phyloP scores from a whole-genome alignment of 2,329 filamentous ascomycete species.

The Thelonectria discophora region DNA sequence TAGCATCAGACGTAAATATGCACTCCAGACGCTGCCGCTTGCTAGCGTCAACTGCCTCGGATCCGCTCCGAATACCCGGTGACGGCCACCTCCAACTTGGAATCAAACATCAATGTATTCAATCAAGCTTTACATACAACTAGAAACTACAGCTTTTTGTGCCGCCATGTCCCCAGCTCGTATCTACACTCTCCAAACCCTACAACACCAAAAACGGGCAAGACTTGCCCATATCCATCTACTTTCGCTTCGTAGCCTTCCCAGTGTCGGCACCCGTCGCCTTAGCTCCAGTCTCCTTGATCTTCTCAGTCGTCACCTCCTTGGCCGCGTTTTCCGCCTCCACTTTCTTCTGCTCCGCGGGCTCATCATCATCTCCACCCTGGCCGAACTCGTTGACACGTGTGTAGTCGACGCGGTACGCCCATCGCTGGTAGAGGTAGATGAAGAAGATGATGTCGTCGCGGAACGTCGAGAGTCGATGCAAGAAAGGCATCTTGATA shows the following conservation, averaged over 20 bases:
- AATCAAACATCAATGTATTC: constrained; percentile 1
- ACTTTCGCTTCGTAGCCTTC: constrained; percentile 55
- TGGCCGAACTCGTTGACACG: constrained; percentile 98
- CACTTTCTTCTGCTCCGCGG: constrained; percentile 45
- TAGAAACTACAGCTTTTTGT: not conserved
- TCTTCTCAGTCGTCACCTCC: constrained; percentile 50
- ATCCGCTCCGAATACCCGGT: not conserved
- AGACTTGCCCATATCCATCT: constrained; percentile 17
- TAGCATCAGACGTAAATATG: not conserved
- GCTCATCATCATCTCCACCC: constrained; percentile 85
- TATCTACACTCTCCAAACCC: not conserved
- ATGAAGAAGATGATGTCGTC: constrained; percentile 99
- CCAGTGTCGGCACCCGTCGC: constrained; percentile 61
- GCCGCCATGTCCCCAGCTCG: not conserved
- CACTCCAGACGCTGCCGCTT: not conserved
- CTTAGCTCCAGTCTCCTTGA: constrained; percentile 53
- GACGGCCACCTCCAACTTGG: not conserved
- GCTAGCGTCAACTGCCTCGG: constrained; percentile 1
- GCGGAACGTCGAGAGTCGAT: constrained; percentile 88
- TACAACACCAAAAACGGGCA: not conserved
- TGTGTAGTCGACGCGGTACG: constrained; percentile 89
- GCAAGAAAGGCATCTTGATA: constrained; percentile 97
- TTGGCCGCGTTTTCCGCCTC: constrained; percentile 54
- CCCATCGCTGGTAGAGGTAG: constrained; percentile 93
- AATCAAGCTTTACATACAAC: constrained; percentile 1